Evolutionary conservation across 139 green algal genomes (phyloP).

Genomic region (Volvox africanus): DNA sequence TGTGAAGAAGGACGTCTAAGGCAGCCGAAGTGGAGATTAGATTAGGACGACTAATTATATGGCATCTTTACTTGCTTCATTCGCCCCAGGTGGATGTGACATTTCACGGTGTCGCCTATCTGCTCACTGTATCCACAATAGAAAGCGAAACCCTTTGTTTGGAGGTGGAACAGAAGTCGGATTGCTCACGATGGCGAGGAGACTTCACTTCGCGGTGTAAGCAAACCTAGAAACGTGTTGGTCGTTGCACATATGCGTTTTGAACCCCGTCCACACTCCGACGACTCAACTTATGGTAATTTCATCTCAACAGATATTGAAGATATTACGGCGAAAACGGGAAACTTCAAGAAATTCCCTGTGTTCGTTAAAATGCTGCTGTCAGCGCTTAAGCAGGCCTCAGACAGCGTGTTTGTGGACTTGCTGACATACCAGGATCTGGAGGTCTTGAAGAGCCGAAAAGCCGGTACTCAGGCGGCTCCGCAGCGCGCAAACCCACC

Average conservation of each 20-base stretch:
- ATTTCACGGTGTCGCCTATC: slow-evolving; percentile 68
- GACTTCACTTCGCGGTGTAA: slow-evolving; percentile 81
- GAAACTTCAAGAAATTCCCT: slow-evolving; percentile 89
- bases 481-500: slow-evolving; percentile 35
- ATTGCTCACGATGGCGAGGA: slow-evolving; percentile 76
- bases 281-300: neutral
- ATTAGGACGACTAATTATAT: neutral
- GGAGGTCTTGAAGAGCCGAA: slow-evolving; percentile 82
- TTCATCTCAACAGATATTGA: slow-evolving; percentile 82
- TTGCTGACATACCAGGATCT: slow-evolving; percentile 90
- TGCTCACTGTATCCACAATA: slow-evolving; percentile 59
- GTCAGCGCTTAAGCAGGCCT: slow-evolving; percentile 75
- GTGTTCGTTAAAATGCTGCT: slow-evolving; percentile 92
- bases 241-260: too few relatives aligned
- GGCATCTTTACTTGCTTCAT: neutral
- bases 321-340: slow-evolving; percentile 91
- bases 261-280: neutral
- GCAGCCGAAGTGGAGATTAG: neutral
- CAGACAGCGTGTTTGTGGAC: slow-evolving; percentile 89
- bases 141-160: slow-evolving; percentile 73
- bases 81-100: slow-evolving; percentile 61
- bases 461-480: slow-evolving; percentile 29
- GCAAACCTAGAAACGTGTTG: neutral
- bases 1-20: neutral
- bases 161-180: slow-evolving; percentile 76